Evolutionary conservation across 352 stramenopile species (phyloP).

Genomic region (Phytopythium kandeliae): DNA sequence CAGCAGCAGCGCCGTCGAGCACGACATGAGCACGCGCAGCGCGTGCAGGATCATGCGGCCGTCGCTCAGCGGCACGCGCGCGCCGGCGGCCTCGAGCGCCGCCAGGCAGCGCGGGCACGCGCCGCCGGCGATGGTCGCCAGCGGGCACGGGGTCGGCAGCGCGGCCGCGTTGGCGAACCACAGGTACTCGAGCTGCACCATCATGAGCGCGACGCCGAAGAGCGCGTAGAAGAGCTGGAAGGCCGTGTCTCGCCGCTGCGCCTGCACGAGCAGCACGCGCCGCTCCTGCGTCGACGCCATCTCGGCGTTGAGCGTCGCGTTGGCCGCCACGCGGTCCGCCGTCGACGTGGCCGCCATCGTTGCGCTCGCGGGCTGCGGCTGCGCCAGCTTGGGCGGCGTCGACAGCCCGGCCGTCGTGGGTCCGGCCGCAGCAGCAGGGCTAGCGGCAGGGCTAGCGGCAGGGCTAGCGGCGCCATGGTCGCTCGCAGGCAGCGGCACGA

Average conservation of each 20-base stretch:
- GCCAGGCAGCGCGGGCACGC: constrained; percentile 36
- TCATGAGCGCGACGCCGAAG: constrained; percentile 64
- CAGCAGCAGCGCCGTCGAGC: constrained; percentile 57
- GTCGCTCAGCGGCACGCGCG: constrained; percentile 30
- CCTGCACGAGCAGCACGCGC: constrained; percentile 34
- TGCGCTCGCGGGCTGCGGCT: constrained; percentile 4
- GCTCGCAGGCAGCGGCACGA: constrained; percentile 33
- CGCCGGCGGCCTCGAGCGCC: constrained; percentile 8
- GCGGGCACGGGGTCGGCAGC: constrained; percentile 23
- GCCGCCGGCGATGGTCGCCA: constrained; percentile 16
- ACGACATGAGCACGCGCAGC: constrained; percentile 58
- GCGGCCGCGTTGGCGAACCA: constrained; percentile 56
- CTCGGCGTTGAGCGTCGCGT: constrained; percentile 24
- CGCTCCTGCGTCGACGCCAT: constrained; percentile 44
- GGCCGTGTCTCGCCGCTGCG: constrained; percentile 38
- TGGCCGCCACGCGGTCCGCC: constrained; percentile 11
- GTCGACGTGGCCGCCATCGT: constrained; percentile 3
- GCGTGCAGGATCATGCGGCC: constrained; percentile 63
- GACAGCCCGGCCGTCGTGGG: constrained; percentile 12
- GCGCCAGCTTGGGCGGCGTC: not conserved
- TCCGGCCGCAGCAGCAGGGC: constrained; percentile 2
- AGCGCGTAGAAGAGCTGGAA: constrained; percentile 71
- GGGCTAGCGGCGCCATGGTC: constrained; percentile 5
- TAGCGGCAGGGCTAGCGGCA: no score
- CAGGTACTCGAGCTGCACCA: constrained; percentile 70